phyloP scores from a whole-genome alignment of 2,329 filamentous ascomycete genomes.

The Periconia sp. region DNA sequence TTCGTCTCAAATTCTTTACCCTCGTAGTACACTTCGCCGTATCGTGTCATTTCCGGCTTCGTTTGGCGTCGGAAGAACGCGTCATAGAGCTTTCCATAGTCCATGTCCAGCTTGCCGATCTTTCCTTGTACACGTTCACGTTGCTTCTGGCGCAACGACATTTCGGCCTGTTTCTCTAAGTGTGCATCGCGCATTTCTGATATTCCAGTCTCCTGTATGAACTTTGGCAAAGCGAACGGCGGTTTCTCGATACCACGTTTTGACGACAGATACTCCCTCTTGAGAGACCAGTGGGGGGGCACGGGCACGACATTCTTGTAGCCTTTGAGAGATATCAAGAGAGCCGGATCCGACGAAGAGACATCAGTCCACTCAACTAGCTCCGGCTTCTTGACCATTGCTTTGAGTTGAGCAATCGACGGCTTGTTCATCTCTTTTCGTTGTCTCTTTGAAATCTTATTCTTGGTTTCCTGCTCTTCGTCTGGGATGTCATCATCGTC shows the following conservation, averaged over 20 bases:
- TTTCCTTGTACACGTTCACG: slow-evolving; percentile 91
- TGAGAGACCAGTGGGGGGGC: slow-evolving; percentile 90
- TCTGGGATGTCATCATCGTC: slow-evolving; percentile 79
- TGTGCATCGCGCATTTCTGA: slow-evolving; percentile 97
- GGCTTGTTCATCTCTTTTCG: slow-evolving; percentile 88
- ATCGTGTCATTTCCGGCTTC: slow-evolving; percentile 89
- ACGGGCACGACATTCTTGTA: slow-evolving; percentile 95
- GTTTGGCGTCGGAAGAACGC: slow-evolving; percentile 98
- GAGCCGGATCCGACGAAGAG: slow-evolving; percentile 81
- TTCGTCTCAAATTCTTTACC: slow-evolving; percentile 98
- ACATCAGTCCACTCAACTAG: slow-evolving; percentile 98
- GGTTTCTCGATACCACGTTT: slow-evolving; percentile 97
- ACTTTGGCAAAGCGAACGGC: slow-evolving; percentile 88
- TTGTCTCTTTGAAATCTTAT: slow-evolving; percentile 91
- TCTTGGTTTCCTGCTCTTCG: slow-evolving; percentile 69
- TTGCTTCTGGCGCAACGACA: slow-evolving; percentile 91
- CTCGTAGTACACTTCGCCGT: slow-evolving; percentile 99
- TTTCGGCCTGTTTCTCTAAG: slow-evolving; percentile 91
- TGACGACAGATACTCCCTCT: slow-evolving; percentile 94
- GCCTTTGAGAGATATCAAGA: slow-evolving; percentile 92
- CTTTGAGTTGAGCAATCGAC: slow-evolving; percentile 93
- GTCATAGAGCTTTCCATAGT: slow-evolving; percentile 97
- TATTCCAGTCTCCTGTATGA: slow-evolving; percentile 97
- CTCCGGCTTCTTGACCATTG: slow-evolving; percentile 85
- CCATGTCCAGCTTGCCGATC: slow-evolving; percentile 96